phyloP scores from a whole-genome alignment of 192 early-diverging fungal genomes.

The Allomyces macrogynus region DNA sequence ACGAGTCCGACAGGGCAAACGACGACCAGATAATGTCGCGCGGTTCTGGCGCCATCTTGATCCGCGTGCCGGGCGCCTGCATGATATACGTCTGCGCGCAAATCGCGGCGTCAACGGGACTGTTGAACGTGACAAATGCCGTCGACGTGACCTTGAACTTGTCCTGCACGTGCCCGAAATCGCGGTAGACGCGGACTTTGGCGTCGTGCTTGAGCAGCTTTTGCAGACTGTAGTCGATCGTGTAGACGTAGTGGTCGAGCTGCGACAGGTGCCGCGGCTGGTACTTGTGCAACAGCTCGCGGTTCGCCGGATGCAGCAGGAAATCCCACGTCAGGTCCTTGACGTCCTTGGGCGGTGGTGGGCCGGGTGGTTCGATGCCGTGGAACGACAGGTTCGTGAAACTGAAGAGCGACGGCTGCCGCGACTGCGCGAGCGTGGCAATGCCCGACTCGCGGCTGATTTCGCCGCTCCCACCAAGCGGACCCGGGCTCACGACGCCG shows the following conservation, averaged over 20 bases:
- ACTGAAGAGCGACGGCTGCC: too few species aligned
- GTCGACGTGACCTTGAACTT: constrained; percentile 27
- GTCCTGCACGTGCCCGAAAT: constrained; percentile 9
- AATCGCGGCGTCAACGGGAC: constrained; percentile 26
- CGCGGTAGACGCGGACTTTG: constrained; percentile 16
- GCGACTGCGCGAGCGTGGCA: too few species aligned
- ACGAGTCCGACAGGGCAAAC: constrained; percentile 14
- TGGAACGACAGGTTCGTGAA: too few species aligned
- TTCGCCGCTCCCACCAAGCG: too few species aligned
- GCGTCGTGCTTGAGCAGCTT: constrained; percentile 22
- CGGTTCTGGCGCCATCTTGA: constrained; percentile 34
- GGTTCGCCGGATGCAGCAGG: neutral
- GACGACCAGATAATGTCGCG: constrained; percentile 39
- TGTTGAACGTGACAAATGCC: constrained; percentile 38
- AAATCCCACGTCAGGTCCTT: neutral
- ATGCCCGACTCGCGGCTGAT: too few species aligned
- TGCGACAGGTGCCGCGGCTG: constrained; percentile 13
- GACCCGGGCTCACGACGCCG: too few species aligned
- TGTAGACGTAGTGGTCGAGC: constrained; percentile 5
- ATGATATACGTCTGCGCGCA: constrained; percentile 29
- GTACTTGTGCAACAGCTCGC: constrained; percentile 8
- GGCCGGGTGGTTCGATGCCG: too few species aligned
- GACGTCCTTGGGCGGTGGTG: neutral
- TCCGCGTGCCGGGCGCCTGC: constrained; percentile 25
- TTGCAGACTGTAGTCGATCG: constrained; percentile 17